phyloP scores from a whole-genome alignment of 805 yeast species.

The Candida ovalis region DNA sequence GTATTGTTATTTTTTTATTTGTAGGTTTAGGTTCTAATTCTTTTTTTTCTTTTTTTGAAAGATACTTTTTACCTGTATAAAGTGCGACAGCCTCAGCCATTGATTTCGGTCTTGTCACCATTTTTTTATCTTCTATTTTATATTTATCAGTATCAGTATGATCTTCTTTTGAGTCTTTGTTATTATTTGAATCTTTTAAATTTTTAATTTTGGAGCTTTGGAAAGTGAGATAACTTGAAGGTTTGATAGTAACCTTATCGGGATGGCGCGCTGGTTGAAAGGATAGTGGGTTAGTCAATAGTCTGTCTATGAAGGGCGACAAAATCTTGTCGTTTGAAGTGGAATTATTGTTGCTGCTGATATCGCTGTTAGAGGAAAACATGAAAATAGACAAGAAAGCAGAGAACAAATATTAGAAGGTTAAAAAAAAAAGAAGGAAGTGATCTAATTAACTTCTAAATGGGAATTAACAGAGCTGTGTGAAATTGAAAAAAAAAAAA shows the following conservation, averaged over 20 bases:
- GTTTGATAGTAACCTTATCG: conserved; percentile 43
- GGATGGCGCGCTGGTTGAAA: conserved; percentile 61
- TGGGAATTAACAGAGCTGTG: too few species aligned
- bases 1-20: conserved; percentile 8
- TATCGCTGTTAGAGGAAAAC: conserved; percentile 1
- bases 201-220: conserved; percentile 21
- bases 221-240: conserved; percentile 44
- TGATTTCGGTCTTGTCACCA: conserved; percentile 35
- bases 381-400: neutral
- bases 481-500: too few species aligned
- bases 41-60: conserved; percentile 43
- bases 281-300: conserved; percentile 55
- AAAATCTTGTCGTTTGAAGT: conserved; percentile 5
- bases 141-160: neutral
- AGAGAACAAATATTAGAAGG: too few species aligned
- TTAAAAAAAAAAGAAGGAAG: too few species aligned
- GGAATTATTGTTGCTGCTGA: conserved; percentile 3
- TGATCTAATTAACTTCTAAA: too few species aligned
- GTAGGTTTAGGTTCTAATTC: conserved; percentile 21
- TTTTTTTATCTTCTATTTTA: neutral
- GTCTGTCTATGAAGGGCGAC: conserved; percentile 60
- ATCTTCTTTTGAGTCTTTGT: neutral
- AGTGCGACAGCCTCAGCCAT: conserved; percentile 59
- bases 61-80: conserved; percentile 51
- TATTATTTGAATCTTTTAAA: neutral